phyloP scores from a whole-genome alignment of 2,329 filamentous ascomycete genomes.

The Scleromitrula shiraiana region DNA sequence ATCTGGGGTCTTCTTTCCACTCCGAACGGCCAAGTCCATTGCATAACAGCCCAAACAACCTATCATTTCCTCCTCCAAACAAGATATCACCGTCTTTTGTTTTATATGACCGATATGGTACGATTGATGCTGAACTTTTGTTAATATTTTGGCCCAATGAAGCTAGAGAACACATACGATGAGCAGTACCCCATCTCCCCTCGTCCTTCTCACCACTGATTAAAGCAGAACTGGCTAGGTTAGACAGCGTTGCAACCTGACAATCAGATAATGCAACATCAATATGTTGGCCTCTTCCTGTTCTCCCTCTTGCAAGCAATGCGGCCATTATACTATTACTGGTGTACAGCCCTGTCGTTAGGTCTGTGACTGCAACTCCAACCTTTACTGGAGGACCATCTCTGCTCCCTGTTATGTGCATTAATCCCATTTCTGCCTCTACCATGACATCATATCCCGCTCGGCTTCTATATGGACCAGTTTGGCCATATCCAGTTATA shows the following conservation, averaged over 20 bases:
- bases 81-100: constrained; percentile 65
- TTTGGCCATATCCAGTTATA: constrained; percentile 95
- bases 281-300: constrained; percentile 81
- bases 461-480: constrained; percentile 76
- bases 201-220: constrained; percentile 82
- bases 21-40: constrained; percentile 49
- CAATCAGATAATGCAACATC: constrained; percentile 89
- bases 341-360: constrained; percentile 92
- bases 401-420: constrained; percentile 92
- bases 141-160: neutral
- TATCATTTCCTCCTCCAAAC: constrained; percentile 65
- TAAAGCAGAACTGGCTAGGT: constrained; percentile 86
- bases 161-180: constrained; percentile 51
- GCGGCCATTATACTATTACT: constrained; percentile 95
- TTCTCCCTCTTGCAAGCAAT: constrained; percentile 64
- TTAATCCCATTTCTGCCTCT: constrained; percentile 93
- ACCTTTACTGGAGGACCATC: constrained; percentile 94
- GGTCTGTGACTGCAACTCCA: constrained; percentile 90
- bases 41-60: constrained; percentile 58
- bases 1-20: constrained; percentile 53
- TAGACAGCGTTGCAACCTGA: constrained; percentile 89
- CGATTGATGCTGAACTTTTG: constrained; percentile 67
- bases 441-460: constrained; percentile 99
- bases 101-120: constrained; percentile 82
- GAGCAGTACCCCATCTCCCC: constrained; percentile 91